Evolutionary conservation across 2,329 filamentous ascomycete genomes (phyloP).

Genomic region (Penicillium sp.): DNA sequence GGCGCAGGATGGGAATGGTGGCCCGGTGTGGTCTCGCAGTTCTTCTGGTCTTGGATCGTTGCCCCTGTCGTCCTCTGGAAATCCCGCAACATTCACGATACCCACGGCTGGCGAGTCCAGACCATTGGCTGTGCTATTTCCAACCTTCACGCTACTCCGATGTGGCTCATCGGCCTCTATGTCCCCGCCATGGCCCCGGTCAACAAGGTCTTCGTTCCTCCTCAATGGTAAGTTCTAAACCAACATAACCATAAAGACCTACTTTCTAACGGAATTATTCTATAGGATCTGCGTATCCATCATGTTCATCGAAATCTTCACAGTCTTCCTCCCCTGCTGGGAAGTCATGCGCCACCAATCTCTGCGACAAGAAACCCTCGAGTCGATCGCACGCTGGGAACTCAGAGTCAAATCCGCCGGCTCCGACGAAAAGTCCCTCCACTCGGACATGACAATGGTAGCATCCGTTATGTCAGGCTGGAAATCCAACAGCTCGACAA

Average conservation of each 20-base stretch:
- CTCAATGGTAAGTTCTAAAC: slow-evolving; percentile 49
- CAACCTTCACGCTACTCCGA: slow-evolving; percentile 61
- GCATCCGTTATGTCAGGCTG: slow-evolving; percentile 31
- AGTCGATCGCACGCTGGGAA: slow-evolving; percentile 43
- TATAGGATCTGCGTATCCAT: slow-evolving; percentile 58
- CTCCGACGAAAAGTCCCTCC: slow-evolving; percentile 30
- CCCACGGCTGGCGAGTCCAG: slow-evolving; percentile 65
- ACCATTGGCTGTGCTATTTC: slow-evolving; percentile 55
- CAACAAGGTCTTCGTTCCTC: slow-evolving; percentile 59
- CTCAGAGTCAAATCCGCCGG: slow-evolving; percentile 29
- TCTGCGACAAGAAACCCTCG: slow-evolving; percentile 37
- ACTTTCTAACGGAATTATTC: not conserved
- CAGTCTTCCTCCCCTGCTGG: slow-evolving; percentile 63
- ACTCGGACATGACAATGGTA: slow-evolving; percentile 30
- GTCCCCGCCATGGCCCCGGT: slow-evolving; percentile 54
- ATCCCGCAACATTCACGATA: slow-evolving; percentile 61
- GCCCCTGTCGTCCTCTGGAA: slow-evolving; percentile 54
- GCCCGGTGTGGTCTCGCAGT: slow-evolving; percentile 27
- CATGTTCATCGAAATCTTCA: slow-evolving; percentile 62
- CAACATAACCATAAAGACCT: not conserved
- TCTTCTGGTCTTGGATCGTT: slow-evolving; percentile 24
- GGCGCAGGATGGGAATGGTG: slow-evolving; percentile 64
- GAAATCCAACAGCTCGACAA: slow-evolving; percentile 41
- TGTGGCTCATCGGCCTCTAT: slow-evolving; percentile 63
- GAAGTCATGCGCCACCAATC: slow-evolving; percentile 49